These are phyloP conservation scores for Drechslera avenae DNA, from an alignment of 2,329 filamentous ascomycete species.

Conservation along the genomic window DNA sequence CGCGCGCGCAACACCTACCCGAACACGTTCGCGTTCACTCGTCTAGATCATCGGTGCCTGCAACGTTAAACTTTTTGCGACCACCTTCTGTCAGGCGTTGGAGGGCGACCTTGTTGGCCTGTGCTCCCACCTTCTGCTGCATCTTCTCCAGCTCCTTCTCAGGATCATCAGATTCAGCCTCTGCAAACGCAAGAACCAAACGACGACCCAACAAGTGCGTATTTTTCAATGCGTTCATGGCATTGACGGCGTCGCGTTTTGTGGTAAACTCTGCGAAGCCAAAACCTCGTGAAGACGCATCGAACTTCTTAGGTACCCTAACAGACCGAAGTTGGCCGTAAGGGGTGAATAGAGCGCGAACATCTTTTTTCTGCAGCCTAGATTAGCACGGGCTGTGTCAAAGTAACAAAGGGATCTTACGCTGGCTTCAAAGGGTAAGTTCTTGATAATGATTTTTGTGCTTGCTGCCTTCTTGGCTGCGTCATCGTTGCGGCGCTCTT, in stretches of 20 bases:
- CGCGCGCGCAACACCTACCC: slow-evolving; percentile 35
- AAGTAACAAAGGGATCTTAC: slow-evolving; percentile 26
- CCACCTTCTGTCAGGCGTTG: slow-evolving; percentile 84
- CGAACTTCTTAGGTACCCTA: slow-evolving; percentile 93
- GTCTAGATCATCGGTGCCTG: slow-evolving; percentile 64
- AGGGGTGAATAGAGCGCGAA: slow-evolving; percentile 80
- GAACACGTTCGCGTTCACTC: slow-evolving; percentile 42
- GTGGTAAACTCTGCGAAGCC: slow-evolving; percentile 97
- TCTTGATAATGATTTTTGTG: slow-evolving; percentile 98
- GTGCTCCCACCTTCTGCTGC: slow-evolving; percentile 91
- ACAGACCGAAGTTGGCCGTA: slow-evolving; percentile 94
- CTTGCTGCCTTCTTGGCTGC: slow-evolving; percentile 78
- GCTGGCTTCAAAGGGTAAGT: slow-evolving; percentile 87
- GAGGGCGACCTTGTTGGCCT: slow-evolving; percentile 87
- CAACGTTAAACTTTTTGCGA: slow-evolving; percentile 88
- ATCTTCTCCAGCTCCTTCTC: slow-evolving; percentile 97
- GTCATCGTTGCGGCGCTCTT: slow-evolving; percentile 83
- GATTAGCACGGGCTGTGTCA: slow-evolving; percentile 23
- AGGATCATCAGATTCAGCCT: slow-evolving; percentile 84
- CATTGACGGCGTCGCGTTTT: slow-evolving; percentile 85
- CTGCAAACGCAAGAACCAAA: slow-evolving; percentile 89
- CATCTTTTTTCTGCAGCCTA: slow-evolving; percentile 74
- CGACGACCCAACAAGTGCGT: slow-evolving; percentile 91
- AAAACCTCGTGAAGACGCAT: slow-evolving; percentile 85
- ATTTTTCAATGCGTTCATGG: slow-evolving; percentile 86